Base-by-base conservation (phyloP, 2,329 filamentous ascomycete species). In the Stagonosporopsis chrysanthemi region DNA sequence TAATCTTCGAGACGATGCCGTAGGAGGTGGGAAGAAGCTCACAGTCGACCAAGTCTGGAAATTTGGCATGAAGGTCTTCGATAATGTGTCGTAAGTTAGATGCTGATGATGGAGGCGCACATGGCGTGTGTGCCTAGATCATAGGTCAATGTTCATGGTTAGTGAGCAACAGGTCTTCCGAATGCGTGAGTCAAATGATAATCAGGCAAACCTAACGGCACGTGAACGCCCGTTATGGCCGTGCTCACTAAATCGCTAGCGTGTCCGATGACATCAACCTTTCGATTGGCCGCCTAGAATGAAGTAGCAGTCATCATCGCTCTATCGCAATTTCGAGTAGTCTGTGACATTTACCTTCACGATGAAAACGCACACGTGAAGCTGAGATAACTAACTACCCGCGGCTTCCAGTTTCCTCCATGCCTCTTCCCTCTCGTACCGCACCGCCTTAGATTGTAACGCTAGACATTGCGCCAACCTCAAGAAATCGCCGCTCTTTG, bases 41-140 rank as follows among this genome's bases (percentile, higher is more conserved):
- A 79, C 83, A 11, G 81, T 92, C n/a, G 88, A 91, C 58, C 85
- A 91, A 75, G 89, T 92, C 19, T 92, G 89, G 90, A 92, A 92
- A 77, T 91, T 91, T 79, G 90, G 90, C 6, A 46, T 60, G 9
- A 75, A 66, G 61, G 70, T 75, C 7, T 74, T 71, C 53, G 69
- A 68, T 12, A 60, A 51, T 33, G 47, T 33, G 15, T 2, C 19
- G 4, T 17, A 49, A n/a, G 24, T 11, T 24, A 22, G 24, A 39
- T n/a, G 9, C 7, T 26, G 2, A 17, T 22, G 12, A 22, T 14
- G 12, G 15, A 5, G 14, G 14, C n/a, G n/a, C 12, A 33, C 6
- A 33, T n/a, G 12, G 12, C 8, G 31, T 33, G 31, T 2, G n/a
- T 15, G 12, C 5, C 15, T 45, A 36, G 39, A 36, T 29, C 19